A percentile compares a stretch with the other conserved stretches of the same genome.
Conservation (phyloP, 2,329 filamentous ascomycete species). For the Epichloe hybrida region DNA sequence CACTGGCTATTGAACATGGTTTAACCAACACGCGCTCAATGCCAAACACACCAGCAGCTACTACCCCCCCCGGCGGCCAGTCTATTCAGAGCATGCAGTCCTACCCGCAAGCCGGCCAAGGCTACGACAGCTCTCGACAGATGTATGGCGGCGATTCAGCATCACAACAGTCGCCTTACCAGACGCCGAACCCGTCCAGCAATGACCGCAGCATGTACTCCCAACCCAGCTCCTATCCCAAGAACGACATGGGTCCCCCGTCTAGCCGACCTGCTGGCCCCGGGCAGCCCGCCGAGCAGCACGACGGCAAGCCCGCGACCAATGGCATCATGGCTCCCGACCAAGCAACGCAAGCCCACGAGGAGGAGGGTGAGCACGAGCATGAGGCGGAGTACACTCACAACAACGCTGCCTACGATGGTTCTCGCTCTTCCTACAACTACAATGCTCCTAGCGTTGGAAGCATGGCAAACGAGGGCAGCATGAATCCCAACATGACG, state of each 20-base stretch:
- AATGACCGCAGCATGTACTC: slow-evolving; percentile 51
- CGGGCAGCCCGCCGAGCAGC: slow-evolving; percentile 45
- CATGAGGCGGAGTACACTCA: slow-evolving; percentile 80
- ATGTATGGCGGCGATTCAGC: slow-evolving; percentile 66
- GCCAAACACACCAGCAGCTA: slow-evolving; percentile 80
- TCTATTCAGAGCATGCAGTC: slow-evolving; percentile 61
- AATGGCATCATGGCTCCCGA: slow-evolving; percentile 52
- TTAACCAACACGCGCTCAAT: slow-evolving; percentile 72
- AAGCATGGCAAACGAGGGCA: slow-evolving; percentile 58
- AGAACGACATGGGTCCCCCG: slow-evolving; percentile 81
- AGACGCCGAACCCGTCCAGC: slow-evolving; percentile 44
- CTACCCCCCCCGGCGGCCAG: slow-evolving; percentile 73
- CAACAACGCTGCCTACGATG: slow-evolving; percentile 60
- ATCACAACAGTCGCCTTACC: slow-evolving; percentile 58
- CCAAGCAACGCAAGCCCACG: slow-evolving; percentile 39
- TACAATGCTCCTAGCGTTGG: slow-evolving; percentile 59
- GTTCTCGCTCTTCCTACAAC: slow-evolving; percentile 60
- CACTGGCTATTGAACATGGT: slow-evolving; percentile 67
- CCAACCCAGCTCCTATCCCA: slow-evolving; percentile 57
- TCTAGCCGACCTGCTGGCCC: slow-evolving; percentile 45
- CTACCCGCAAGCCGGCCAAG: slow-evolving; percentile 55
- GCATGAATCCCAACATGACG: slow-evolving; percentile 70
- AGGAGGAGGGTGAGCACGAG: slow-evolving; percentile 60
- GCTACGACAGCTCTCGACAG: slow-evolving; percentile 63
- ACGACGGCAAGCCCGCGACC: slow-evolving; percentile 49